Conservation (phyloP, 2,329 filamentous ascomycete genomes). For the Microsporum audouinii region DNA sequence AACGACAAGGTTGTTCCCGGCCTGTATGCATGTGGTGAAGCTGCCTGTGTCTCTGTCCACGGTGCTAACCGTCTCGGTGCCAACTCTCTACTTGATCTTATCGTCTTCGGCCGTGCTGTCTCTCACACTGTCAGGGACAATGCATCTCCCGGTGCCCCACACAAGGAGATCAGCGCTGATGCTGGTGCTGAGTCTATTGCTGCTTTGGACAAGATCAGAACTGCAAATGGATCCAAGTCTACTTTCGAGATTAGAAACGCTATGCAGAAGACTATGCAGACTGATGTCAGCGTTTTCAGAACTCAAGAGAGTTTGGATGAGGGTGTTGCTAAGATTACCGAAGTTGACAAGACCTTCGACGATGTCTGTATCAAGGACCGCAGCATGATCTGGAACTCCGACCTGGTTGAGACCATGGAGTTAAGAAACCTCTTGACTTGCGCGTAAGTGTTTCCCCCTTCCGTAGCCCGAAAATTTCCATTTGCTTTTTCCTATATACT, state of each 20-base stretch:
- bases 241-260: slow-evolving; percentile 78
- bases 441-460: slow-evolving; percentile 55
- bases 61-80: slow-evolving; percentile 95
- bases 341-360: slow-evolving; percentile 68
- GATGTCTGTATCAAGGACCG: slow-evolving; percentile 93
- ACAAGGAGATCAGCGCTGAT: slow-evolving; percentile 69
- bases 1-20: slow-evolving; percentile 89
- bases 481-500: not conserved
- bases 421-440: slow-evolving; percentile 91
- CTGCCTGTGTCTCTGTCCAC: slow-evolving; percentile 94
- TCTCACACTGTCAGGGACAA: slow-evolving; percentile 95
- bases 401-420: slow-evolving; percentile 92
- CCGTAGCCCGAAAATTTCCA: not conserved
- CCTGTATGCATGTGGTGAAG: slow-evolving; percentile 92
- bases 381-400: slow-evolving; percentile 99
- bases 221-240: slow-evolving; percentile 68
- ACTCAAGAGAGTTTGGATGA: slow-evolving; percentile 88
- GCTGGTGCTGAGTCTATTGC: slow-evolving; percentile 79
- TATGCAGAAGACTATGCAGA: slow-evolving; percentile 99
- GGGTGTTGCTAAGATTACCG: slow-evolving; percentile 75
- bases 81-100: slow-evolving; percentile 94
- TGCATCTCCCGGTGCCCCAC: slow-evolving; percentile 69
- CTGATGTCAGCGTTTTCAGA: slow-evolving; percentile 91
- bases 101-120: slow-evolving; percentile 95
- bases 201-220: slow-evolving; percentile 76